Conservation (phyloP, 2,329 filamentous ascomycete species). For the Lachnellula occidentalis region DNA sequence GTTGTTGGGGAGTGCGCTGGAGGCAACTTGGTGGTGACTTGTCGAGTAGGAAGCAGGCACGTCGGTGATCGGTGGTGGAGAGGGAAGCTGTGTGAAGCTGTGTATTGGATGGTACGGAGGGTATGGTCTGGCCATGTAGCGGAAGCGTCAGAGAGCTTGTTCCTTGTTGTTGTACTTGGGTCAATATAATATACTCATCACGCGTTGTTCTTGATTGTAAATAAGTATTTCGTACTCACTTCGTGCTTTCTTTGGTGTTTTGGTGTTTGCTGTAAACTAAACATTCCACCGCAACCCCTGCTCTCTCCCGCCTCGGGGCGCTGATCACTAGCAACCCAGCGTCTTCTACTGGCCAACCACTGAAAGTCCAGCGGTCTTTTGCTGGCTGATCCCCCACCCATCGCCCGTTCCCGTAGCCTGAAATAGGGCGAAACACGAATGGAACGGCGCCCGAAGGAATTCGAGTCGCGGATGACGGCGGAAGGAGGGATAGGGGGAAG, state of each 20-base stretch:
- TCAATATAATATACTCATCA: background rate
- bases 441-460: conserved; percentile 5
- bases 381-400: background rate
- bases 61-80: conserved; percentile 14
- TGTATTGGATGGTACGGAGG: background rate
- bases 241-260: background rate
- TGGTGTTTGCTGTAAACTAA: background rate
- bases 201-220: background rate
- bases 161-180: background rate
- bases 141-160: background rate
- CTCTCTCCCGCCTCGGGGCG: background rate
- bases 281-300: background rate
- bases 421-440: conserved; percentile 19
- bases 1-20: conserved; percentile 7
- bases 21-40: conserved; percentile 8
- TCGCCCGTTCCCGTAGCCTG: background rate
- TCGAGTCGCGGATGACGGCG: background rate
- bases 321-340: background rate
- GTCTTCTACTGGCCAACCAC: background rate
- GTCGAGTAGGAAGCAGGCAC: conserved; percentile 24
- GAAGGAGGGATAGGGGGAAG: too few relatives aligned
- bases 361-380: background rate
- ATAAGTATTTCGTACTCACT: background rate
- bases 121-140: background rate
- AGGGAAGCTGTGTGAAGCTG: background rate